A percentile compares a stretch with the other conserved stretches of the same genome.
Evolutionary conservation across 176 grass and related monocot genomes (phyloP).

Genomic region (Pontederia paniculata): DNA sequence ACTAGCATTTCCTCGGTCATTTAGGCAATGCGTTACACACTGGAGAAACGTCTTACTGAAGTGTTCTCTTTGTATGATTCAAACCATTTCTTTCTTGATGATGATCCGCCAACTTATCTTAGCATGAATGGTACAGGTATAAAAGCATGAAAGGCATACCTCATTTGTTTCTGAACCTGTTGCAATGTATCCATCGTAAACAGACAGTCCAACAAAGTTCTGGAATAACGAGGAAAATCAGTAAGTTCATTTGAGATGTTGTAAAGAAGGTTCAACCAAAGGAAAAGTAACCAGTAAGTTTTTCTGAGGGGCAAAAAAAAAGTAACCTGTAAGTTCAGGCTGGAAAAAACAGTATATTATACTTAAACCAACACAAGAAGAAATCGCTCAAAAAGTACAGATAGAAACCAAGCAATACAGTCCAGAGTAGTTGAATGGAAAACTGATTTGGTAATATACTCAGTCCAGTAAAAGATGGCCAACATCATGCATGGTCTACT

Average conservation of each 20-base stretch:
- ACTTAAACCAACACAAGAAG: too few species aligned
- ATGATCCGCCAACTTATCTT: background rate
- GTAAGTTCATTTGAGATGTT: background rate
- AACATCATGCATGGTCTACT: too few species aligned
- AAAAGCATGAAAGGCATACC: constrained; percentile 40
- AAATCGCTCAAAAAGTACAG: too few species aligned
- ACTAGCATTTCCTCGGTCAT: too few species aligned
- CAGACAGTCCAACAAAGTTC: constrained; percentile 97
- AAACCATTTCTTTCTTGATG: background rate
- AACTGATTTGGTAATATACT: too few species aligned
- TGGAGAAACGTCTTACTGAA: too few species aligned
- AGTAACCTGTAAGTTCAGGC: background rate
- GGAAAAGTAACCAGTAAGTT: background rate
- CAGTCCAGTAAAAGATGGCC: too few species aligned
- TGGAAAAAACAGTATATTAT: too few species aligned
- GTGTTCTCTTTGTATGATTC: background rate
- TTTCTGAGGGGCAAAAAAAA: background rate
- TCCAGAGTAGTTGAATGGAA: too few species aligned
- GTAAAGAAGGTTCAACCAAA: background rate
- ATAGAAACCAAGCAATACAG: too few species aligned
- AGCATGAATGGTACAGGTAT: background rate
- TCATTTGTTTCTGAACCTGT: constrained; percentile 99
- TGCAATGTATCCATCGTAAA: constrained; percentile 95
- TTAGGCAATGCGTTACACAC: too few species aligned
- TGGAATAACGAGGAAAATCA: constrained; percentile 24